Base-by-base conservation (phyloP, 2,329 filamentous ascomycete species). In the Colletotrichum tamarilloi region DNA sequence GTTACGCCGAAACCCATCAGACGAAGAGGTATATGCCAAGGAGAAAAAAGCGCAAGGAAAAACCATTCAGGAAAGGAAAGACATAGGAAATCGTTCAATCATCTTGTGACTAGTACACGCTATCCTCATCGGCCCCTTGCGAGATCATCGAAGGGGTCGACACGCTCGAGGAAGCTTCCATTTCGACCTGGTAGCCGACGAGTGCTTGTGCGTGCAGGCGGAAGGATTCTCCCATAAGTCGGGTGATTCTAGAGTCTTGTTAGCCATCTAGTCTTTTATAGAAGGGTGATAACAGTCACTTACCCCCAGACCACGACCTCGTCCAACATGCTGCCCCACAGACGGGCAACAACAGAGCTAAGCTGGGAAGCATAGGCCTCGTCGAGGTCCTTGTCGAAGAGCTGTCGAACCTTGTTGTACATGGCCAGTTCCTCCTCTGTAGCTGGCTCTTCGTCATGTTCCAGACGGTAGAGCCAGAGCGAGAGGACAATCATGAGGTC, bases 261-360 rank as follows among this genome's bases (percentile, higher is more conserved):
- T 76, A 80, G 75, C 12, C 26, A 4, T 32, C 9, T 22, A 19
- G 22, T 46, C 22, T 57, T 14, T 5, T 7, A 42, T 38, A 55
- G 22, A n/a, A 42, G 35, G 14, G 8, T 5, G 5, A 2, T 26
- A n/a, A 22, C n/a, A 24, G 19, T 30, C 11, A 93, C 95, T 91
- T 92, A 98, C 95, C 97, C 97, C 97, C 97, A 98, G 74, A 99
- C 97, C 77, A 98, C 96, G 75, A 98, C 97, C 85, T 98, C 97
- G 81, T 98, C 97, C 76, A 98, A 92, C 93, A 98, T 98, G 76
- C 95, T 96, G 78, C 96, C 97, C 97, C 97, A 99, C 58, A 98
- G 91, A 79, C 94, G 92, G 75, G 96, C 95, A 56, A 99, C 96
- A 65, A 95, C 95, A n/a, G 95, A 97, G 86, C 96, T 98, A 77